Evolutionary conservation across 176 grass and related monocot genomes (phyloP), one percentile per base, ranked within the genome.

Genomic region (Melocanna baccifera): DNA sequence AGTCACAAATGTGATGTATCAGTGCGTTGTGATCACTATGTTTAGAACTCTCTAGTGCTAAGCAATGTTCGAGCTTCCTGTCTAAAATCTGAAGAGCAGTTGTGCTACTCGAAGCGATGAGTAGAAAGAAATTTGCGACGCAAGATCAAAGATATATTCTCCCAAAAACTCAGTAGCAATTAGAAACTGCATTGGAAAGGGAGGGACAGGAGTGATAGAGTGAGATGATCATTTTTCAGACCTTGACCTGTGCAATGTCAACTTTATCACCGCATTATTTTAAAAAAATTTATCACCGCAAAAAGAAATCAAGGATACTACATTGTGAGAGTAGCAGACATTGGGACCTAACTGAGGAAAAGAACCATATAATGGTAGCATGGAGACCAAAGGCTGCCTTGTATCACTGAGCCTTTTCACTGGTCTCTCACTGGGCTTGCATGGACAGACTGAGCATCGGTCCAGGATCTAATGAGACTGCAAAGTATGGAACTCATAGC

Each of bases 391-490:
- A 86, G 58, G 75, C 79, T 86, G 77, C 8, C 29, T 59, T 67
- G 81, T 61, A 53, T 65, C 62, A 42, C 73, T 69, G 9, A 20
- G 13, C 9, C 58, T 67, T 84, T 83, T 69, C 8, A 13, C 59
- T 70, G 63, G 84, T 71, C 14, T 73, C 51, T 82, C 59, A 86
- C 75, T 67, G 62, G 62, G 46, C 50, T 71, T 76, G 69, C 71
- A 36, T 79, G 64, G 73, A 29, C 88, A 86, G 39, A 47, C 46
- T n/a, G 42, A 63, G 76, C 34, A 67, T 23, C 65, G 59, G 90
- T 84, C 84, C 64, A 81, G 58, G 66, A 73, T 86, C 76, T 78
- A 72, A 81, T 81, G 57, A 67, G 10, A 12, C 22, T 41, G 67
- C 39, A 55, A 12, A 57, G 43, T 69, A 34, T 85, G 20, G 23